Evolutionary conservation across 1,284 basidiomycete genomes (phyloP).

Genomic region (Ceratorhiza oryzae-sativae): DNA sequence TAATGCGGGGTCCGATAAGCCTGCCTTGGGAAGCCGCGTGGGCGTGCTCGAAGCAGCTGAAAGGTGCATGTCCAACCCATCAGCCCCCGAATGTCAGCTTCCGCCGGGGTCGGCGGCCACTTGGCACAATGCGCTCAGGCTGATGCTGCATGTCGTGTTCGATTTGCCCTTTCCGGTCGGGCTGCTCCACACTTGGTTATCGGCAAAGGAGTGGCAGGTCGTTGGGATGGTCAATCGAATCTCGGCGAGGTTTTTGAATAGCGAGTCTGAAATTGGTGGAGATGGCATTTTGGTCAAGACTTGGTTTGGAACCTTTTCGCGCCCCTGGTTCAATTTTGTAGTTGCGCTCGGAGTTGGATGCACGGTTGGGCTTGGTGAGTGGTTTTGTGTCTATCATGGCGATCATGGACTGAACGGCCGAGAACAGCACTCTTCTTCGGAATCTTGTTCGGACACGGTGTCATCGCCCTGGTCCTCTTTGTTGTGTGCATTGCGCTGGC

Average conservation of each 20-base stretch:
- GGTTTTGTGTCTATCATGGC: background rate
- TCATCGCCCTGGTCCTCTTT: conserved; percentile 81
- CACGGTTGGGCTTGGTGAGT: conserved; percentile 13
- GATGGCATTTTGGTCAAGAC: conserved; percentile 10
- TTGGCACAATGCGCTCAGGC: conserved; percentile 15
- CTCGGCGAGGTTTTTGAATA: conserved; percentile 19
- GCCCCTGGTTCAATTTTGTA: conserved; percentile 35
- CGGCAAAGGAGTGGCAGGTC: conserved; percentile 8
- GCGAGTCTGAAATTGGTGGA: conserved; percentile 1
- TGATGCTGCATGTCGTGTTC: conserved; percentile 26
- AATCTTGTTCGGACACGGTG: conserved; percentile 29
- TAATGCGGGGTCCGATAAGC: background rate
- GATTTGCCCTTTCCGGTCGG: conserved; percentile 34
- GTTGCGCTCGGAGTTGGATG: conserved; percentile 16
- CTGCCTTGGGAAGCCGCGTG: background rate
- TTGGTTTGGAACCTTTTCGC: conserved; percentile 21
- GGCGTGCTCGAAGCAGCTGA: conserved; percentile 16
- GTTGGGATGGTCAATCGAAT: conserved; percentile 8
- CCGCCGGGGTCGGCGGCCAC: background rate
- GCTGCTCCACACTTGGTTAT: conserved; percentile 21
- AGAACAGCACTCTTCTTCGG: conserved; percentile 7
- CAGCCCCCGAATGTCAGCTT: conserved; percentile 10
- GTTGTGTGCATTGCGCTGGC: conserved; percentile 76
- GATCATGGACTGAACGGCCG: too few species aligned
- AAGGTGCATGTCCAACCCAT: conserved; percentile 7